A percentile compares a stretch with the other conserved stretches of the same genome.
These are phyloP conservation scores for Aristolochia californica DNA, from an alignment of 164 flowering plant species.

Conservation along the genomic window DNA sequence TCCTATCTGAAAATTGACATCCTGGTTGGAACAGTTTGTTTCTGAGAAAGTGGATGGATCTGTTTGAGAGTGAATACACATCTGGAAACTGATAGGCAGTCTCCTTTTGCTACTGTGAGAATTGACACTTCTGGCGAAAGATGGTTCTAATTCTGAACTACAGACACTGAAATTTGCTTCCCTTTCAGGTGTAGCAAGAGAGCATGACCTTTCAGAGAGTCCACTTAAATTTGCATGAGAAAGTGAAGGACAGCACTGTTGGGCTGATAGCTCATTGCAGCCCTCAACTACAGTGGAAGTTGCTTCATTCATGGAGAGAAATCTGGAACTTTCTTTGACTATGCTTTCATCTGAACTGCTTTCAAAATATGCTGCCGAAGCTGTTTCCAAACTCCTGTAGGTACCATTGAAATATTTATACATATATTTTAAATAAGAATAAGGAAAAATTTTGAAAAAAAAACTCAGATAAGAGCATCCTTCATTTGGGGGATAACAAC, in stretches of 20 bases:
- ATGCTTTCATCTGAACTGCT: slow-evolving; percentile 30
- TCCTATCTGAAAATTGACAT: slow-evolving; percentile 9
- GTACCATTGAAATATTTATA: not conserved
- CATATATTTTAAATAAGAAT: not conserved
- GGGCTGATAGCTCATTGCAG: slow-evolving; percentile 26
- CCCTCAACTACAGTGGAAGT: slow-evolving; percentile 25
- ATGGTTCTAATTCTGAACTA: slow-evolving; percentile 38
- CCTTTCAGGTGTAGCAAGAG: slow-evolving; percentile 44
- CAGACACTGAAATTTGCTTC: slow-evolving; percentile 5
- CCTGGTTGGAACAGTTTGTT: slow-evolving; percentile 14
- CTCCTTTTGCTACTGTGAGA: slow-evolving; percentile 60
- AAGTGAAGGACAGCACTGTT: slow-evolving; percentile 15
- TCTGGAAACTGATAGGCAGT: slow-evolving; percentile 19
- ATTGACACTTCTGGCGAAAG: slow-evolving; percentile 57
- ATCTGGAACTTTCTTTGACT: slow-evolving; percentile 41
- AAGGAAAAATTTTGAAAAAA: not conserved
- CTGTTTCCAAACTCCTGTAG: slow-evolving; percentile 35
- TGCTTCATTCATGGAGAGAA: slow-evolving; percentile 25
- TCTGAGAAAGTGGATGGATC: slow-evolving; percentile 14
- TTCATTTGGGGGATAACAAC: too few species aligned
- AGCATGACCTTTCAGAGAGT: slow-evolving; percentile 13
- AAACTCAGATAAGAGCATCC: not conserved
- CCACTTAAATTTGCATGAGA: slow-evolving; percentile 13
- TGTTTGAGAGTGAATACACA: slow-evolving; percentile 11
- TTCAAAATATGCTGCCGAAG: slow-evolving; percentile 11